phyloP scores from a whole-genome alignment of 805 yeast species.

The Teunomyces lycoperdinae region DNA sequence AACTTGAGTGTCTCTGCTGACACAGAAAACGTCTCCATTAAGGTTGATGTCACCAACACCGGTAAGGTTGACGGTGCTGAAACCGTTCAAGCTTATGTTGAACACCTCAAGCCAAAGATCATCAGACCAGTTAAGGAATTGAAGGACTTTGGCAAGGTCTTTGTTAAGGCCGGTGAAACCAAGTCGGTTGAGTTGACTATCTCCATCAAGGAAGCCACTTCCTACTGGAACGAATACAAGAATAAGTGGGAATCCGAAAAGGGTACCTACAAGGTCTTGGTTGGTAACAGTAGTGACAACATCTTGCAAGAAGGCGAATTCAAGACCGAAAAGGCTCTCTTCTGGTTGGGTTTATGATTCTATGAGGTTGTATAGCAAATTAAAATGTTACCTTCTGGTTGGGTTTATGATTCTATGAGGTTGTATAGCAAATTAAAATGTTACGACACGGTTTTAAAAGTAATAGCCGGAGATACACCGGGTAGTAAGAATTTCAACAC shows the following conservation, averaged over 20 bases:
- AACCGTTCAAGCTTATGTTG: constrained; percentile 53
- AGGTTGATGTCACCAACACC: constrained; percentile 45
- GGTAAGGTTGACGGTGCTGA: constrained; percentile 52
- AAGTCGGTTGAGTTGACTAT: constrained; percentile 35
- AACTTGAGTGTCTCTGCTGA: constrained; percentile 31
- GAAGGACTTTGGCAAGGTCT: constrained; percentile 54
- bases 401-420: constrained; percentile 5
- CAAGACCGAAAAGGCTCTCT: constrained; percentile 12
- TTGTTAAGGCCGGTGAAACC: constrained; percentile 43
- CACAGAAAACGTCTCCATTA: constrained; percentile 26
- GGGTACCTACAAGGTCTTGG: constrained; percentile 48
- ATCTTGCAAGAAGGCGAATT: constrained; percentile 18
- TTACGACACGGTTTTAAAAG: background rate
- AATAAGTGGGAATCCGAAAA: constrained; percentile 50
- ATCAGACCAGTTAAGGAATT: constrained; percentile 59
- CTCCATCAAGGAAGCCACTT: constrained; percentile 48
- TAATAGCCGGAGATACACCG: too few species aligned
- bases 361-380: background rate
- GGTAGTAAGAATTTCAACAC: background rate
- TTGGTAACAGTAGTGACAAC: constrained; percentile 41
- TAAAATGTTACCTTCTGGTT: constrained; percentile 8
- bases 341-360: constrained; percentile 8
- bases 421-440: constrained; percentile 3
- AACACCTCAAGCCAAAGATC: constrained; percentile 33
- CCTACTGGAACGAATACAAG: constrained; percentile 51